Base-by-base conservation (phyloP, 257 asterid species). In the Fraxinus anomala region DNA sequence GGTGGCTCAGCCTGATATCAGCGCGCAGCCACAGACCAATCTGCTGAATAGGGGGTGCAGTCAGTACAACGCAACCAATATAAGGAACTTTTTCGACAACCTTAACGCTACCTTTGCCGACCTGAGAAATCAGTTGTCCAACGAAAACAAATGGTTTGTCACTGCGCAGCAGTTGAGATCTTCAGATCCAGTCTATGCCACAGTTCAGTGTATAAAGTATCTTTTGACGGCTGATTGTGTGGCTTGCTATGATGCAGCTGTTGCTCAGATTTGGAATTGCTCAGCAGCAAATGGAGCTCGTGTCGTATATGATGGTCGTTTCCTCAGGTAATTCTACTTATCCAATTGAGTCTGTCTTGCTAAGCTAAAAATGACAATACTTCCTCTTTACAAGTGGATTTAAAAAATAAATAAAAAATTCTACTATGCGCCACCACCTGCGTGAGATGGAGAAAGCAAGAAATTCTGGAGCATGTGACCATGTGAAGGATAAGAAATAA, bases 281-380 rank as follows among this genome's bases (percentile, higher is more conserved):
- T 81, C 94, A 21, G 89, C 92, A 70, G 92, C 92, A 4, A 94
- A 91, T 19, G 97, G 97, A 8, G 98, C 94, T 59, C 94, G 97
- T 30, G 93, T 91, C 24, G 85, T 91, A 70, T 92, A 83, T 69
- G 98, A 94, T 65, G 97, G 98, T 39, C 92, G 97, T 83, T 94
- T 88, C 82, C 92, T 94, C 82, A 92, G 97, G 98, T 93, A 66
- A 65, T 26, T 73, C 9, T 31, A 31, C n/a, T 47, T 14, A 14
- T 42, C 4, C 49, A 42, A 42, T 10, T 10, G 49, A 42, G 17
- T 42, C 5, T 1, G 49, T 42, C 49, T 42, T 42, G 49, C 49
- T 2, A 42, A 11, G 34, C 34, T 3, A 31, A 31, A 31, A 31
- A 0, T 31, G 34, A 42, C 16, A 42, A 12, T 40, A 40, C 47